Evolutionary conservation across 805 yeast genomes (phyloP), one percentile per base, ranked within the genome.

Genomic region (Kuraishia capsulata): DNA sequence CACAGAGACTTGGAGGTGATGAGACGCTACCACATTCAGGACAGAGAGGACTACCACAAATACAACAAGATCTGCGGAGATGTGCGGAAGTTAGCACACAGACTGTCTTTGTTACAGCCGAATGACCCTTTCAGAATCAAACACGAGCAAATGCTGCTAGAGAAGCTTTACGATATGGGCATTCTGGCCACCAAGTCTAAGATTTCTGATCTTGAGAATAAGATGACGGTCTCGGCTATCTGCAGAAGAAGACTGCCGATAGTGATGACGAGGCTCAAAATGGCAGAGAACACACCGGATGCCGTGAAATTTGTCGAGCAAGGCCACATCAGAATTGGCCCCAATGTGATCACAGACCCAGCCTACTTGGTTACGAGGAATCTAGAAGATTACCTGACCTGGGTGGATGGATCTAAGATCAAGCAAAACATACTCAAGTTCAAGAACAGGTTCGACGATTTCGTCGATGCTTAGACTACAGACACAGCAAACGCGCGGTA

Each of bases 271-370:
- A 73, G 96, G 42, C 65, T 89, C 48, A 85, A 82, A 52, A 94
- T 92, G 99, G 89, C 96, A 0, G 88, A 90, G 52, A 84, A 81
- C 32, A 69, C 90, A 20, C 64, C 73, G 21, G 97, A 89, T 59
- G 98, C 97, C 0, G 84, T 89, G 20, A 85, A 85, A 35, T 86
- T 85, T 56, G 73, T 94, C 11, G 97, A 92, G 54, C 97, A 92
- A 58, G 99, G 99, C 2, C 97, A 92, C 53, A 95, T 92, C 2
- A 73, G 98, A 49, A 95, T 92, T 5, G 99, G 99, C 0, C 97
- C 97, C 10, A 83, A 87, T 54, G 81, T 94, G 20, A 81, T 94
- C 33, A 89, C 96, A 1, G 98, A 92, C 58, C 94, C 97, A 3
- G 96, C 97, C 0, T 90, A 81, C 56, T 67, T 94, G 50, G 92